Evolutionary conservation across 129 eudicot species (phyloP), one percentile per base, ranked within the genome.

Genomic region (Saposhnikovia divaricata): DNA sequence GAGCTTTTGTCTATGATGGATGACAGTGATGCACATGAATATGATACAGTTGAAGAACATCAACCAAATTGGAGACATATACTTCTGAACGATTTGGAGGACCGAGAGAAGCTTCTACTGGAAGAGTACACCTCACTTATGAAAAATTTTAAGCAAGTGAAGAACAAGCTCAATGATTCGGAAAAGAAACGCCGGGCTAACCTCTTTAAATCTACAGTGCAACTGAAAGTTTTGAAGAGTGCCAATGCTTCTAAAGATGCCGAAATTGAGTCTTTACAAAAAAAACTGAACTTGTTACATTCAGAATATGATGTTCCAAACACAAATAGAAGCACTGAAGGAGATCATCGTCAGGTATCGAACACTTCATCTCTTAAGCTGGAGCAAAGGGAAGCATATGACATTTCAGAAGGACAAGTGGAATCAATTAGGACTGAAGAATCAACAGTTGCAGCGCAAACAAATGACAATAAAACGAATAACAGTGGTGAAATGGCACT

Each of bases 131-230:
- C 89, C 2, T 79, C 91, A 23, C 75, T 89, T 12, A 85, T 93
- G n/a, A 83, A 79, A 72, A 89, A 79, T 80, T 90, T 82, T 82
- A 93, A 87, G 85, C 84, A 85, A 77, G 80, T 87, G 23, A 93
- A 90, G 83, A 85, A 76, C 72, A 89, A 87, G 85, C 90, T 93
- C 57, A 90, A 77, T 51, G 98, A 90, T 76, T 82, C 61, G 3
- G 98, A 93, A 83, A 86, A 86, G 82, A 86, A 80, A 85, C 88
- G 85, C 75, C 85, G 92, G 2, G 98, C 95, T 10, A 75, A 80
- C 80, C 85, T 85, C 34, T 90, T 93, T 45, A 90, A 82, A 83
- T 44, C 83, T 12, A 85, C 88, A 43, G 83, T 89, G n/a, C 91
- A 90, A 72, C 57, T 90, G 23, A 90, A 88, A 78, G 87, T 90